phyloP scores from a whole-genome alignment of 352 stramenopile genomes.

The Globisporangium paddicum region DNA sequence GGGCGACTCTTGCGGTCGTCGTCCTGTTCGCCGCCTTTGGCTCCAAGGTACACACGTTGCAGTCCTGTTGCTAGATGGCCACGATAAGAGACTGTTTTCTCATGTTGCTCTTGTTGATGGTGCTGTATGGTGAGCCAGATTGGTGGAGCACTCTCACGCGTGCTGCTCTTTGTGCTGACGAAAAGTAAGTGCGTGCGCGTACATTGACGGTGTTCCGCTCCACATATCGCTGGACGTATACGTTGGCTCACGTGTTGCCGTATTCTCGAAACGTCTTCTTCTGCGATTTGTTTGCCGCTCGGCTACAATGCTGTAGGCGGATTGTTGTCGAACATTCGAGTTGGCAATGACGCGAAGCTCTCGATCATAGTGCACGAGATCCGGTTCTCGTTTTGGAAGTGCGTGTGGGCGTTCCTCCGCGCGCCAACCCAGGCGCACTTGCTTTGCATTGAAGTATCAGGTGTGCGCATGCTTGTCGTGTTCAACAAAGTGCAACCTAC shows the following conservation, averaged over 20 bases:
- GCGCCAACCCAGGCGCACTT: slow-evolving; percentile 38
- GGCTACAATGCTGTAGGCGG: slow-evolving; percentile 37
- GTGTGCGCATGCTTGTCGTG: slow-evolving; percentile 31
- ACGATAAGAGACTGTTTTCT: too few relatives aligned
- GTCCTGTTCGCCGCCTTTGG: slow-evolving; percentile 6
- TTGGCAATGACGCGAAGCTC: slow-evolving; percentile 36
- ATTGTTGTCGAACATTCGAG: slow-evolving; percentile 40
- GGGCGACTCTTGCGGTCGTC: neutral
- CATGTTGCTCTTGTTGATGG: neutral
- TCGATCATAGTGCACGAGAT: slow-evolving; percentile 30
- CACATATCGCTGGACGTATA: too few relatives aligned
- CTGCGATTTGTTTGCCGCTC: too few relatives aligned
- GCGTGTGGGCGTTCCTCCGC: slow-evolving; percentile 45
- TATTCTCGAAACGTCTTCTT: too few relatives aligned
- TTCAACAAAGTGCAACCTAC: neutral
- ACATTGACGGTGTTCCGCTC: too few relatives aligned
- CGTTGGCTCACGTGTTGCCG: neutral
- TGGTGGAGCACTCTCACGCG: neutral
- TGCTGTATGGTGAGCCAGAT: slow-evolving; percentile 4
- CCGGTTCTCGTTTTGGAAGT: slow-evolving; percentile 49
- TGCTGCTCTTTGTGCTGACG: slow-evolving; percentile 3
- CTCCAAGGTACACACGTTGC: slow-evolving; percentile 2
- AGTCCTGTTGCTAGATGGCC: neutral
- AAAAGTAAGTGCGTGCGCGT: slow-evolving; percentile 2
- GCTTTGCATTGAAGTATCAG: slow-evolving; percentile 32